phyloP scores from a whole-genome alignment of 768 basidiomycete species.

The Russula vinacea region DNA sequence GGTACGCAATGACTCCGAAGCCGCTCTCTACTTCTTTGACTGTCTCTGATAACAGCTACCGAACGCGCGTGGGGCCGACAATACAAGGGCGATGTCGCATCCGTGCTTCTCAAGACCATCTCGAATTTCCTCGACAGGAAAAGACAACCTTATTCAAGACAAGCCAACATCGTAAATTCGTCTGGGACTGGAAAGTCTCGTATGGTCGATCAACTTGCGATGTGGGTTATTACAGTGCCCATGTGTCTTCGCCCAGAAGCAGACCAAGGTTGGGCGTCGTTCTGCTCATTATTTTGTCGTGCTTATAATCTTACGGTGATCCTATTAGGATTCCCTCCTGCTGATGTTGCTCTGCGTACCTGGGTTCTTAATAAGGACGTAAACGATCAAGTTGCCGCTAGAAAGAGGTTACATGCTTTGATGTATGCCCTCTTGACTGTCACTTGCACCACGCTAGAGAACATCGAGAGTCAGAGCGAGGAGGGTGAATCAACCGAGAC shows the following conservation, averaged over 20 bases:
- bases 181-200: constrained; percentile 6
- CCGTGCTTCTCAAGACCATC: not conserved
- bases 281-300: not conserved
- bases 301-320: not conserved
- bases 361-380: not conserved
- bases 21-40: not conserved
- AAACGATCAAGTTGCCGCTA: not conserved
- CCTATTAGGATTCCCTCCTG: not conserved
- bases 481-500: not conserved
- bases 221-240: not conserved
- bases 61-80: not conserved
- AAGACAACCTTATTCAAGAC: not conserved
- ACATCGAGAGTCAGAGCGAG: not conserved
- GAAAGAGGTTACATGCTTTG: not conserved
- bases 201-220: constrained; percentile 4
- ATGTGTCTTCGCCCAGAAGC: not conserved
- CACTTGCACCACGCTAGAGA: not conserved
- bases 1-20: not conserved
- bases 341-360: not conserved
- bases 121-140: not conserved
- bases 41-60: not conserved
- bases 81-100: not conserved
- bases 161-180: not conserved
- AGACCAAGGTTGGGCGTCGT: not conserved
- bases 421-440: not conserved